Conservation (phyloP, 2,329 filamentous ascomycete species). For the Diaporthe longicolla region DNA sequence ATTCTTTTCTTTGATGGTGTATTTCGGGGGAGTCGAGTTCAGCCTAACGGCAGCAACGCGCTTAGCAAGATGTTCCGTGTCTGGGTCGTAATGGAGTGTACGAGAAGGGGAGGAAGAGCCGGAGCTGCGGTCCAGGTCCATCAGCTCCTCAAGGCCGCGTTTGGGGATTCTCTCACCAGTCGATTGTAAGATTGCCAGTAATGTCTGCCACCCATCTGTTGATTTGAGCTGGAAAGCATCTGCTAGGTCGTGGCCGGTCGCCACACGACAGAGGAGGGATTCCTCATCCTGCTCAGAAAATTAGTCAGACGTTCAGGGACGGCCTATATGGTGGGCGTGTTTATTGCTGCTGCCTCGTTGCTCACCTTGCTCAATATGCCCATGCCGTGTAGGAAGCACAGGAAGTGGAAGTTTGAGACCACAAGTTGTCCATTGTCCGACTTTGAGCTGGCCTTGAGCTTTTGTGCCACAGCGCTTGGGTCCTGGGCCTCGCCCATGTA, state of each 20-base stretch:
- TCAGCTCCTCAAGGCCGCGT: conserved; percentile 64
- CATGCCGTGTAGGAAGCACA: conserved; percentile 88
- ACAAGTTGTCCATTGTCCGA: conserved; percentile 73
- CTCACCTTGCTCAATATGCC: conserved; percentile 87
- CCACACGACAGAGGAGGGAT: conserved; percentile 85
- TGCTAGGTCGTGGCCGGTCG: conserved; percentile 82
- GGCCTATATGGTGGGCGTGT: neutral
- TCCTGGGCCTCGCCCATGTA: conserved; percentile 90
- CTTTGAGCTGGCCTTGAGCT: conserved; percentile 74
- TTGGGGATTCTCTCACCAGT: conserved; percentile 97
- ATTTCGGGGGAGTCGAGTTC: conserved; percentile 54
- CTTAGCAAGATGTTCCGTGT: conserved; percentile 72
- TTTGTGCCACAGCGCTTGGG: conserved; percentile 75
- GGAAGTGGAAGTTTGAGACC: conserved; percentile 93
- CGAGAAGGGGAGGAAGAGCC: conserved; percentile 46
- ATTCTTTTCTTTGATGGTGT: neutral
- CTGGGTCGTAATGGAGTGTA: conserved; percentile 50
- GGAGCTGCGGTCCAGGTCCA: conserved; percentile 40
- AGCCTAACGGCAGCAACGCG: conserved; percentile 77
- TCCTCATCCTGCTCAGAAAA: conserved; percentile 81
- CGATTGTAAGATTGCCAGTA: conserved; percentile 93
- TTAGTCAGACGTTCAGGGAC: conserved; percentile 13
- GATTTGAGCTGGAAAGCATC: conserved; percentile 88
- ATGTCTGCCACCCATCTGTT: conserved; percentile 92
- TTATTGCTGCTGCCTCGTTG: conserved; percentile 41